Evolutionary conservation across 306 rosid genomes (phyloP).

Genomic region (Sindora glabra): DNA sequence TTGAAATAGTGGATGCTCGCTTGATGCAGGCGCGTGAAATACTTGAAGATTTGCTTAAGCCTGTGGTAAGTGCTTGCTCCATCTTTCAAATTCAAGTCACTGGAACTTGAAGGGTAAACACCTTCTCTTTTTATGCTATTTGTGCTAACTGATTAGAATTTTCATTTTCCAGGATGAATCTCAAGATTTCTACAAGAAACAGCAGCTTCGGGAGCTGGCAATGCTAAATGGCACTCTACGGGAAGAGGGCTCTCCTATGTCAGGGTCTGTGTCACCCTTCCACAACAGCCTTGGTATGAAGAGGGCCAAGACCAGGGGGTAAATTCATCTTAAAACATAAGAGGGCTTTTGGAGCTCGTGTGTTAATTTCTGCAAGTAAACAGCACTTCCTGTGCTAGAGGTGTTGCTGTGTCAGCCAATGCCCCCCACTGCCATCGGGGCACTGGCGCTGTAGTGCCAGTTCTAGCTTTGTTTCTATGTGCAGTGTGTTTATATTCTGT

Average conservation of each 20-base stretch:
- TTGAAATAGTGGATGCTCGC: constrained; percentile 76
- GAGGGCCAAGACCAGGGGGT: constrained; percentile 98
- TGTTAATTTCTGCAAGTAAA: constrained; percentile 44
- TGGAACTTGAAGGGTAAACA: neutral
- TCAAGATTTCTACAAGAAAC: constrained; percentile 96
- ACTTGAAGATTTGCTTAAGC: constrained; percentile 74
- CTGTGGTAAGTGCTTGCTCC: constrained; percentile 40
- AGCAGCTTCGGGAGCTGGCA: constrained; percentile 92
- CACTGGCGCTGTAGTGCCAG: constrained; percentile 64
- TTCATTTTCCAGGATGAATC: constrained; percentile 66
- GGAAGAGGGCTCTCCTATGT: constrained; percentile 93
- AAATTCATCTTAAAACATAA: constrained; percentile 16
- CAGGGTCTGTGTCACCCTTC: constrained; percentile 79
- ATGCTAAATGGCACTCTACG: constrained; percentile 92
- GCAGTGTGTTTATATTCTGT: constrained; percentile 64
- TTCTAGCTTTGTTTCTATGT: constrained; percentile 56
- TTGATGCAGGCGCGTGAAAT: constrained; percentile 77
- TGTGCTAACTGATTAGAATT: constrained; percentile 10
- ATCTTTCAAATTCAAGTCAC: neutral
- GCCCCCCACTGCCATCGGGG: constrained; percentile 70
- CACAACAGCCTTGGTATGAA: constrained; percentile 96
- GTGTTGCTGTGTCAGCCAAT: constrained; percentile 47
- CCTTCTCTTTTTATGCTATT: neutral
- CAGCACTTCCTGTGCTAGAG: constrained; percentile 34
- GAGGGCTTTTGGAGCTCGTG: constrained; percentile 46